Base-by-base conservation (phyloP, 2,329 filamentous ascomycete genomes). In the Epichloe coenophiala region DNA sequence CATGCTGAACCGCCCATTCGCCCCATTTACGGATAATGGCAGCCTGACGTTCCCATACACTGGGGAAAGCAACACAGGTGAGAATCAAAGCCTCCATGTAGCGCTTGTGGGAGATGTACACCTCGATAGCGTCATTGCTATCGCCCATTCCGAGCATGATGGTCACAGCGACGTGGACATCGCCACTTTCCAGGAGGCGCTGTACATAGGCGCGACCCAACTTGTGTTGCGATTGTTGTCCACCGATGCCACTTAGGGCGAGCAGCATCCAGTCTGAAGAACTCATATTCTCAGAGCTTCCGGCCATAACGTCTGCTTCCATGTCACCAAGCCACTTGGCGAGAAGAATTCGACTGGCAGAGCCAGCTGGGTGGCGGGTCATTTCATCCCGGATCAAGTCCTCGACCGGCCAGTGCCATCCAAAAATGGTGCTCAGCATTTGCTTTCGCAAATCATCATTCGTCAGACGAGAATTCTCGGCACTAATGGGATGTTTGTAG, bases 241-340 rank as follows among this genome's bases (percentile, higher is more conserved):
- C 78, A 47, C 86, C 88, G 68, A 97, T 94, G 40, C 88, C 86
- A 61, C 88, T 95, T 48, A 98, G 69, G 11, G 93, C 91, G 37
- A 98, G 72, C 52, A 97, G 71, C 88, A 98, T 96, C 93, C 93
- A 98, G 66, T 97, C 93, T 0, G 88, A 87, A 2, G 86, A 88
- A 9, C 88, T 91, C 77, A 93, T 90, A n/a, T 87, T 84, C 57
- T 91, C 82, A 0, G 88, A 85, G 42, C 81, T 86, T 2, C 86
- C 81, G 11, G 82, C 77, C 78, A 95, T 86, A 40, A 88, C 77
- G 59, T 95, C 88, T 0, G 84, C 77, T 53, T 88, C 83, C 38
- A 88, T 80, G 54, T 95, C 86, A 13, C 90, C 89, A 0, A 98
- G 77, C 93, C 93, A 98, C 66, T 94, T 95, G 1, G 88, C 78